Base-by-base conservation (phyloP, 345 rosid species). In the Syzygium oleosum region DNA sequence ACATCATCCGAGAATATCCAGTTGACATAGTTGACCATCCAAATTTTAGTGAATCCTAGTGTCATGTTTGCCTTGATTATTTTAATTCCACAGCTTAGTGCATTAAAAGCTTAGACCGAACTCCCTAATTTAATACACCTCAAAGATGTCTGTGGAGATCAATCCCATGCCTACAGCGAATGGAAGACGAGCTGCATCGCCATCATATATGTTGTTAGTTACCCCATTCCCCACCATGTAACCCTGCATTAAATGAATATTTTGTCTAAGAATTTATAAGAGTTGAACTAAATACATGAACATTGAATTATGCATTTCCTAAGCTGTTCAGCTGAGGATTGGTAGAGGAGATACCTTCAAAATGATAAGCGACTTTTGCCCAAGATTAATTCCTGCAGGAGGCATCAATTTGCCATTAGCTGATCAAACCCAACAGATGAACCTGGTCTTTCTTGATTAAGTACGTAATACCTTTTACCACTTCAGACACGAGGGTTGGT, bases 141-240 rank as follows among this genome's bases (percentile, higher is more conserved):
- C 79, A 59, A 38, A 90, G 27, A 93, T 89, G 43, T 91, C 90
- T 7, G 87, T 85, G 2, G 93, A 93, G 85, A 93, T 88, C 51
- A 91, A 90, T 22, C 91, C 94, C 94, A 93, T 91, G 12, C 93
- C 92, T 65, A 88, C 90, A 2, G 86, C 85, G 68, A 91, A 93
- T 8, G 90, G 88, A 51, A 93, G 46, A 51, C 87, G 51, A 65
- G 68, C 65, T 34, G 88, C 89, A 84, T 86, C 77, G 52, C 90
- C 90, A 23, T 85, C 92, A 78, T 51, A 90, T 46, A 22, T 12
- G 3, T 17, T 77, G 54, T 85, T 84, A 3, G 87, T 51, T n/a
- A 89, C 90, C 34, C 91, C 93, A 89, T 93, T 93, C 3, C 94
- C 94, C 84, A 93, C 88, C 83, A 90, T 53, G 87, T 91, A 93